Base-by-base conservation (phyloP, 2,329 filamentous ascomycete species). In the Daldinia sp. region DNA sequence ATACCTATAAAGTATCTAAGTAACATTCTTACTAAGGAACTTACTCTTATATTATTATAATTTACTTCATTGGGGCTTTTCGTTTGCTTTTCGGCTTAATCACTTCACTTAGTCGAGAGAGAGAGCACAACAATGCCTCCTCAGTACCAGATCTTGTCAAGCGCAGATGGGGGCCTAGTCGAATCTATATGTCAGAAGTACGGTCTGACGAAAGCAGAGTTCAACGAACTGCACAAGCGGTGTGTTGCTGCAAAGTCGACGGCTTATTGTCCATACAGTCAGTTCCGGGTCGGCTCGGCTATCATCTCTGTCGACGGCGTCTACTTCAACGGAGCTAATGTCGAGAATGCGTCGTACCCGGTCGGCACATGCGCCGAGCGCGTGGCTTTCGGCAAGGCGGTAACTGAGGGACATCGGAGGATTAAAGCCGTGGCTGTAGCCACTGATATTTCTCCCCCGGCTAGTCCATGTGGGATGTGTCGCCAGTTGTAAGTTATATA, bases 341-440 rank as follows among this genome's bases (percentile, higher is more conserved):
- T 98, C 69, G 96, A 99, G 82, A 98, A 98, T 78, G 94, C 93
- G 1, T 85, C 92, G 30, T 98, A 97, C 78, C 95, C 96, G 0
- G 94, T 98, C 5, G 93, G 93, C n/a, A 97, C 93, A 2, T 98
- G 96, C 80, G 96, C 96, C 13, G 96, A 99, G 86, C 86, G 95
- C 65, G 93, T 95, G n/a, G 94, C 93, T 1, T 86, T 98, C 72
- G 92, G 89, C 6, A 93, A 90, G 42, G 95, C 95, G 23, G 88
- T 98, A 4, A 87, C 88, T 6, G 82, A 82, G 58, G 87, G 88
- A 2, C 81, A 87, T 72, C 81, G 80, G 37, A 76, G 74, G 33
- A 93, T 97, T 81, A 90, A 89, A 76, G 95, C 94, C 20, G 81
- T 99, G 23, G 95, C 92, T 15, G 94, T 99, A 3, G 88, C 92